Base-by-base conservation (phyloP, 1,139 yeast genomes). In the Sugiyamaella castrensis region DNA sequence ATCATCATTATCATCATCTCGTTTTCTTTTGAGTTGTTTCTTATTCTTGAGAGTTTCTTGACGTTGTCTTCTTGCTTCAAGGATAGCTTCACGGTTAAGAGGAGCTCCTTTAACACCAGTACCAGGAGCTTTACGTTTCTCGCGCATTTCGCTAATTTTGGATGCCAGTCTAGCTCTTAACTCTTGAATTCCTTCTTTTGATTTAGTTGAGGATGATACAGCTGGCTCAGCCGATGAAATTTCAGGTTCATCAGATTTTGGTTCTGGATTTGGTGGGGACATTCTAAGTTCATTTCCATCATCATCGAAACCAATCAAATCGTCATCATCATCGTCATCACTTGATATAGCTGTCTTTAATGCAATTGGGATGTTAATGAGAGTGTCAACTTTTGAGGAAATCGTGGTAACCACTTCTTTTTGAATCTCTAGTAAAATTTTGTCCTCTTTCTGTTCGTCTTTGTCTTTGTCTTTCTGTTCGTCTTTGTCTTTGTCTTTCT, bases 121-220 rank as follows among this genome's bases (percentile, higher is more conserved):
- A 1, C 98, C 98, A 1, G 94, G 94, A 0, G 98, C 98, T 62
- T 85, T 91, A 63, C 99, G 81, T 67, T 80, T 86, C 52, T 84
- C 92, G 58, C 82, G 81, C 69, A 92, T 66, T 28, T 69, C 73
- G 52, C 74, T 79, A 56, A 92, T 91, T 66, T 82, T 87, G 16
- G 77, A 77, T 31, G 92, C 83, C 46, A 92, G 75, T 65, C 84
- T 82, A 28, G 80, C 82, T 59, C 88, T 78, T 53, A 92, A 75
- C 55, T 79, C 84, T 7, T 76, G 76, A 50, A 87, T 71, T 47
- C 82, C 63, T 19, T 56, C 57, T 4, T 59, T 37, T 7, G 48
- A 31, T 31, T 46, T 37, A 30, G 47, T 19, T 36, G 30, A 11
- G 40, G 34, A 19, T 38, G 51, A 8, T 15, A 31, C 40, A 2